Conservation (phyloP, 495 filamentous ascomycete genomes). For the Aspergillus heteromorphus region DNA sequence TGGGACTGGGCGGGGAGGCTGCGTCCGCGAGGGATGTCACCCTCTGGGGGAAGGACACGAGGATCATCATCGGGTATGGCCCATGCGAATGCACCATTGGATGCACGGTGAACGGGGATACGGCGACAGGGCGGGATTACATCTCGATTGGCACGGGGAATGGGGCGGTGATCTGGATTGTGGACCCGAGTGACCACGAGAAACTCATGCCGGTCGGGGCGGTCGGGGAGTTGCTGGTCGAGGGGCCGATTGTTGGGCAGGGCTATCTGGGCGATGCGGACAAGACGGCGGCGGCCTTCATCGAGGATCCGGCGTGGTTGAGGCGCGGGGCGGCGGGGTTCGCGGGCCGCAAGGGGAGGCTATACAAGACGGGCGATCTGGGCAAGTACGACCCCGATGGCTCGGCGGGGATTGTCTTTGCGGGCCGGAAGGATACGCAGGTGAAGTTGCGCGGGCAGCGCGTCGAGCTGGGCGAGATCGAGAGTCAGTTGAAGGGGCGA, state of each 20-base stretch:
- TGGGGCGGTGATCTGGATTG: constrained; percentile 34
- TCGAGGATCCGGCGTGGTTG: constrained; percentile 26
- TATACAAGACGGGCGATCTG: constrained; percentile 33
- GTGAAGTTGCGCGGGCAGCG: constrained; percentile 39
- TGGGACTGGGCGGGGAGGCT: constrained; percentile 50
- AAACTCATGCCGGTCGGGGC: constrained; percentile 36
- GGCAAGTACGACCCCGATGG: constrained; percentile 19
- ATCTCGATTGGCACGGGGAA: constrained; percentile 36
- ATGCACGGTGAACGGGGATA: constrained; percentile 41
- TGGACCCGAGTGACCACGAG: constrained; percentile 26
- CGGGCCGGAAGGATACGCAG: constrained; percentile 35
- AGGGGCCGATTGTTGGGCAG: constrained; percentile 35
- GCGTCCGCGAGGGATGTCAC: constrained; percentile 34
- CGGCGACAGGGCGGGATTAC: constrained; percentile 34
- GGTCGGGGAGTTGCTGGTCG: constrained; percentile 39
- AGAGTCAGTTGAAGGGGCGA: constrained; percentile 30
- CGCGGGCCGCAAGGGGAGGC: constrained; percentile 4
- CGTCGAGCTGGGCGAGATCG: constrained; percentile 44
- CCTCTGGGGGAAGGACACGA: constrained; percentile 32
- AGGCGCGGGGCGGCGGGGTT: constrained; percentile 22
- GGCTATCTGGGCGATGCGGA: constrained; percentile 35
- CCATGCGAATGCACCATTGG: constrained; percentile 46
- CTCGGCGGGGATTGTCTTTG: constrained; percentile 30
- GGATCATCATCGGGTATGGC: constrained; percentile 48
- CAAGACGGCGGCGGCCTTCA: constrained; percentile 28